Evolutionary conservation across 1,139 yeast species (phyloP).

Genomic region (Sugiyamaella paludigena): DNA sequence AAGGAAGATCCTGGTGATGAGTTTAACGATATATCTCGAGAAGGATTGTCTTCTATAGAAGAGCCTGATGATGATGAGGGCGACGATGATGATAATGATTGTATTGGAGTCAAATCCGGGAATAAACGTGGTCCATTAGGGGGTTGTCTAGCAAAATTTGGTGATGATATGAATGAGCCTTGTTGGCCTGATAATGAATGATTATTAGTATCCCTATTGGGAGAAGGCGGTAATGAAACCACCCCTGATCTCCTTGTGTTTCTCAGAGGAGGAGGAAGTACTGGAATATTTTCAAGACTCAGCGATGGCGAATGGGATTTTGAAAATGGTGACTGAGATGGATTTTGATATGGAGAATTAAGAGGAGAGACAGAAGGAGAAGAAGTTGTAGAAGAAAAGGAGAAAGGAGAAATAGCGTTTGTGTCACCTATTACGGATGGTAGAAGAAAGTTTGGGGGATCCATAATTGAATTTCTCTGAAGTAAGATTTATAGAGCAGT

Average conservation of each 20-base stretch:
- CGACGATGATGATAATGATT: constrained; percentile 2
- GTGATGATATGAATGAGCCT: too few species aligned
- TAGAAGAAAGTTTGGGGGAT: too few species aligned
- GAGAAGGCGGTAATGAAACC: constrained; percentile 9
- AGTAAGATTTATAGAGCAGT: too few species aligned
- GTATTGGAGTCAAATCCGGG: not conserved
- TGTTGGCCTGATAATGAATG: not conserved
- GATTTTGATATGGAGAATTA: not conserved
- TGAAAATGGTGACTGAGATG: not conserved
- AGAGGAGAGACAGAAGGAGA: not conserved
- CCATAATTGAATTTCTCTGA: too few species aligned
- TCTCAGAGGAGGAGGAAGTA: constrained; percentile 15
- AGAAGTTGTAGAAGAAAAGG: not conserved
- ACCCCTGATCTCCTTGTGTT: constrained; percentile 5
- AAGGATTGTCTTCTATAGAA: too few species aligned
- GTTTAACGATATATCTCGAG: constrained; percentile 2
- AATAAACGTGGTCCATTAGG: constrained; percentile 5
- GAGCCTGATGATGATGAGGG: constrained; percentile 10
- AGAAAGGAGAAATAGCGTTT: constrained; percentile 2
- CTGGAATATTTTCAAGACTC: constrained; percentile 15
- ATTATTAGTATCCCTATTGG: not conserved
- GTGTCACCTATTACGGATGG: not conserved
- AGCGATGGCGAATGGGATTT: constrained; percentile 9
- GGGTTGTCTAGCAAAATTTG: too few species aligned
- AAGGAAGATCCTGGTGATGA: not conserved